These are phyloP conservation scores for Starmerella vaccinii DNA, from an alignment of 805 yeast genomes.

Conservation along the genomic window DNA sequence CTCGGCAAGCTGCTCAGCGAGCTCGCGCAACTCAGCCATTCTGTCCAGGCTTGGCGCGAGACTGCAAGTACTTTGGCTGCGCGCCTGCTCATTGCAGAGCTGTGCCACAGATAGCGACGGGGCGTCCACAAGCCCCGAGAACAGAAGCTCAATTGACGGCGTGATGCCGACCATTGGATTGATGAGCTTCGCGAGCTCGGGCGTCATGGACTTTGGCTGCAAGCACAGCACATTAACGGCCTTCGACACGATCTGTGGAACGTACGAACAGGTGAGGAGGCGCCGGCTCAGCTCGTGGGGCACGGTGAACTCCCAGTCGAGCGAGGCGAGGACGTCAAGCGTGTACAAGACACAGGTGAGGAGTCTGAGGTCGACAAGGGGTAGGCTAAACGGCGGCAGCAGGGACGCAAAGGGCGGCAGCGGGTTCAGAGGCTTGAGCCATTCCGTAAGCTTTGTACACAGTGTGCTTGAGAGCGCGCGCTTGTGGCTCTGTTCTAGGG, in stretches of 20 bases:
- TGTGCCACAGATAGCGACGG: conserved; percentile 7
- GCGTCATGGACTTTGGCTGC: conserved; percentile 6
- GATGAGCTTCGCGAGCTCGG: conserved; percentile 4
- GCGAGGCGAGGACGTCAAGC: conserved; percentile 14
- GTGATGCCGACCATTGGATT: background rate
- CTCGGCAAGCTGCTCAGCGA: background rate
- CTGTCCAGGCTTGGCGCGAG: background rate
- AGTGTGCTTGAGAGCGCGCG: background rate
- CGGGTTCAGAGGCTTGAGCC: conserved; percentile 10
- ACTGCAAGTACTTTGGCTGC: background rate
- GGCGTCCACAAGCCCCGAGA: conserved; percentile 16
- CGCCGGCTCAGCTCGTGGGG: conserved; percentile 13
- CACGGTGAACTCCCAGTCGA: conserved; percentile 7
- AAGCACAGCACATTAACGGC: conserved; percentile 14
- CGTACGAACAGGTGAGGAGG: conserved; percentile 7
- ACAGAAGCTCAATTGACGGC: conserved; percentile 17
- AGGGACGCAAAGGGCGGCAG: conserved; percentile 11
- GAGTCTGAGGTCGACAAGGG: background rate
- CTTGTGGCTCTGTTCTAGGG: background rate
- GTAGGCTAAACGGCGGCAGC: conserved; percentile 1
- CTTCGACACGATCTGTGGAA: conserved; percentile 11
- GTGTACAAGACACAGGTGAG: conserved; percentile 14
- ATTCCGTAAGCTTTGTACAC: background rate
- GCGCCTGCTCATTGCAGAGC: background rate
- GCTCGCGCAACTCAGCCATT: background rate